Base-by-base conservation (phyloP, 1,284 basidiomycete genomes). In the Irpex sp. region DNA sequence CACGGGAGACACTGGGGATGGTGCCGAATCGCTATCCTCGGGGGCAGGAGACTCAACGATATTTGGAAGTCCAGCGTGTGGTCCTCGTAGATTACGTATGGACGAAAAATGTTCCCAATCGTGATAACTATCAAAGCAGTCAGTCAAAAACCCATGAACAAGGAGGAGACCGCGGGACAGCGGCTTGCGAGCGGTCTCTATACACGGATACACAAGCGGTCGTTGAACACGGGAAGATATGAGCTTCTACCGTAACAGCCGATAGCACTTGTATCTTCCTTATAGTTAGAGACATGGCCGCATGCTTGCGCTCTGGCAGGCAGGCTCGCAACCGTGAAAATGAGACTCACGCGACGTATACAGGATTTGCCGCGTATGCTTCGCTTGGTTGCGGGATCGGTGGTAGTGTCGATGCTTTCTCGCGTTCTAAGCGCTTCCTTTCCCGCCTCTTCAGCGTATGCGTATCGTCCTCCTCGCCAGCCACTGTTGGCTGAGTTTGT, bases 51-150 rank as follows among this genome's bases (percentile, higher is more conserved):
- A 75, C 73, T 94, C 91, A 55, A 78, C 74, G 9, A 95, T 86
- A 61, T 80, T 78, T 3, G 94, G 94, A 4, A 89, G 77, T 5
- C 93, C 94, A 0, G 83, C 78, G 70, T 95, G 93, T 0, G 94
- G 94, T 2, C 94, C 94, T n/a, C 81, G 81, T 37, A 94, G 77
- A 73, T 92, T 95, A 47, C 94, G 89, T 59, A 96, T 90, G 19
- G 91, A 93, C n/a, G 92, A 94, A 72, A 95, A 96, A 74, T 96
- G 94, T 71, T 96, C 93, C 93, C 92, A 95, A 69, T 94, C 92
- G 71, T 95, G 91, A 72, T 95, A 95, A 37, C 91, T 93, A 69
- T 61, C 67, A 57, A 61, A 54, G 50, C 50, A 2, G 37, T 57
- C 6, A 49, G 58, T 35, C 51, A 26, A 26, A 26, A 26, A 26